Evolutionary conservation across 140 eudicot species (phyloP), one percentile per base, ranked within the genome.

Genomic region (Flaveria floridana): DNA sequence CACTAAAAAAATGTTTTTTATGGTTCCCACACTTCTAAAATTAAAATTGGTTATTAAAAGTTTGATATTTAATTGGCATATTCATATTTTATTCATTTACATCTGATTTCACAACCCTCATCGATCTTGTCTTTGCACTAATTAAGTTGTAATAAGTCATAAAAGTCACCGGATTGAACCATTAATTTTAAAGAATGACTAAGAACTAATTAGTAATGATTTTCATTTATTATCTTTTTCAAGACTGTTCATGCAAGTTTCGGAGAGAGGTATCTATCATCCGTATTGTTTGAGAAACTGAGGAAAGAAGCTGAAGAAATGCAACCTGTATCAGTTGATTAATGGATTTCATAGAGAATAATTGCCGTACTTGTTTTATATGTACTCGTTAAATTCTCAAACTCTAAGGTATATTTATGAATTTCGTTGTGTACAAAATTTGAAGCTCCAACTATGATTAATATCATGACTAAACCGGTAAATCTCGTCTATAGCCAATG

Each of bases 161-260:
- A 0, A 6, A 34, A 34, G 41, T 34, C 6, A 34, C 41, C 6
- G 41, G 41, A 34, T 6, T 34, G 7, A 34, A 34, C 8, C 62
- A 34, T 30, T n/a, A 20, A 55, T 72, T 73, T 21, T 39, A 11
- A 7, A 23, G 10, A 46, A 12, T 47, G 1, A 0, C 41, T 34
- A 42, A 8, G 0, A 30, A 51, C 0, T 37, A 42, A 16, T 8
- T 15, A 39, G 3, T 70, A 53, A 34, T 30, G 14, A 10, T 6
- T 59, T 73, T 2, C 47, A 1, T 44, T 30, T 21, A 9, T 39
- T 25, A 9, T 30, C 39, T 15, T 19, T 28, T 56, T 76, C 13
- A 18, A 92, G 98, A 92, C 98, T 3, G 26, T 92, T 50, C 98
- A 92, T 81, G 77, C 99, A 70, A 94, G 99, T 76, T 94, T 94